Evolutionary conservation across 805 yeast genomes (phyloP), one percentile per base, ranked within the genome.

Genomic region (Candida endomychidarum): DNA sequence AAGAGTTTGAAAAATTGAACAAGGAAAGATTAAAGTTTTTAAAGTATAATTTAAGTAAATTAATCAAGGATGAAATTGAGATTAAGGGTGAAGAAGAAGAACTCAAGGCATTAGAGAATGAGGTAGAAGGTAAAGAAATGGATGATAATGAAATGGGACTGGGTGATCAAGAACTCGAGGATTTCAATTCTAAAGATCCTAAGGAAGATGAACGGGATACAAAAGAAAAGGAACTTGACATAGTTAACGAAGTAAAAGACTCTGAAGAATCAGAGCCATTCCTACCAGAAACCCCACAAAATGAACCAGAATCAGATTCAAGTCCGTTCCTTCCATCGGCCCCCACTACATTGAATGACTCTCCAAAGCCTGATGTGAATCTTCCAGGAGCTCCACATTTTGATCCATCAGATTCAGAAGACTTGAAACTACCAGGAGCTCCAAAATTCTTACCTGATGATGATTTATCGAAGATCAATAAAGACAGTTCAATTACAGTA

Each of bases 381-480:
- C 55, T 68, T 16, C 74, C 74, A 0, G 66, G 68, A 1, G 72
- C 64, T 0, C 74, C 74, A 2, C 66, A 60, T 35, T 57, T 63
- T 38, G 49, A 57, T 5, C 70, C 66, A 0, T 53, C 53, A 11
- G 58, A 52, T 26, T 56, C 50, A 12, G 45, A 40, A 8, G 57
- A 51, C 9, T 48, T 67, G 14, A 56, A 53, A 38, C 53, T 69
- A 20, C 74, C 74, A 0, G 73, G 74, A 1, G 72, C 71, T 0
- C 74, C 74, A 6, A 61, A 53, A 38, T 65, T 61, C 48, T 50
- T 67, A 17, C 73, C 74, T 1, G 69, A 65, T 39, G 69, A 61
- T 29, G 73, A 66, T 29, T 33, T 63, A 15, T 46, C 63, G 4
- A 57, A 52, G 25, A 67, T 69, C 25, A 67, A 66, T 46, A 67